These are phyloP conservation scores for Asterochloris sp. DNA, from an alignment of 139 green algal species.

Conservation along the genomic window DNA sequence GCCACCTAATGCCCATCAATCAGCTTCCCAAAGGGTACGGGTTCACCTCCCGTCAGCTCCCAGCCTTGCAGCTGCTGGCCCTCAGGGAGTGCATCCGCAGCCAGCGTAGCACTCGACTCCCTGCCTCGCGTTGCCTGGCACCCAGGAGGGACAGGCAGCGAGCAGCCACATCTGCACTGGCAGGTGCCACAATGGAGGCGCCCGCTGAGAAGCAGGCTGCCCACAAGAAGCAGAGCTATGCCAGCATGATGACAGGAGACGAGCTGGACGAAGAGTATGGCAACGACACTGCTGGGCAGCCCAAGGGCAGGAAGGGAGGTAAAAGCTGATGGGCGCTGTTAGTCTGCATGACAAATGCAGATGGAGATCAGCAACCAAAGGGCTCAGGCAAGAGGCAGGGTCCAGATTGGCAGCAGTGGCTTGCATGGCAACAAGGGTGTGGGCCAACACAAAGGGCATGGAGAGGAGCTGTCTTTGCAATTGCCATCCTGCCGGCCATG, in stretches of 20 bases:
- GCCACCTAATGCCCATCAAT: neutral
- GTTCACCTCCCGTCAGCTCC: neutral
- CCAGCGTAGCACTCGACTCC: neutral
- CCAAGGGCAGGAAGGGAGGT: conserved; percentile 26
- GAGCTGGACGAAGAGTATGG: conserved; percentile 21
- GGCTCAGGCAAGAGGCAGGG: neutral
- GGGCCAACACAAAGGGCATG: too few species aligned
- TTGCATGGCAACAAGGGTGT: neutral
- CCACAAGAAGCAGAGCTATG: conserved; percentile 1
- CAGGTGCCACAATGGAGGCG: neutral
- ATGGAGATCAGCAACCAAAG: neutral
- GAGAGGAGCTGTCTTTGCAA: too few species aligned
- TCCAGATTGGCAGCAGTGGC: neutral
- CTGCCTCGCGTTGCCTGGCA: neutral
- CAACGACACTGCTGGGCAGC: conserved; percentile 1
- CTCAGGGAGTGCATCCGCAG: neutral
- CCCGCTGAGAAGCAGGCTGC: neutral
- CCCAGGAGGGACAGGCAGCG: neutral
- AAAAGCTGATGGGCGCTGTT: neutral
- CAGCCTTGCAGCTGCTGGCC: neutral
- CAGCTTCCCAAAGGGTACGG: neutral
- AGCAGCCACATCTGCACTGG: neutral
- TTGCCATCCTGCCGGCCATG: too few species aligned
- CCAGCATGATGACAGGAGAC: neutral
- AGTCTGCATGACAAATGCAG: neutral